Evolutionary conservation across 2,329 filamentous ascomycete species (phyloP).

Genomic region (Cordyceps pruinosa): DNA sequence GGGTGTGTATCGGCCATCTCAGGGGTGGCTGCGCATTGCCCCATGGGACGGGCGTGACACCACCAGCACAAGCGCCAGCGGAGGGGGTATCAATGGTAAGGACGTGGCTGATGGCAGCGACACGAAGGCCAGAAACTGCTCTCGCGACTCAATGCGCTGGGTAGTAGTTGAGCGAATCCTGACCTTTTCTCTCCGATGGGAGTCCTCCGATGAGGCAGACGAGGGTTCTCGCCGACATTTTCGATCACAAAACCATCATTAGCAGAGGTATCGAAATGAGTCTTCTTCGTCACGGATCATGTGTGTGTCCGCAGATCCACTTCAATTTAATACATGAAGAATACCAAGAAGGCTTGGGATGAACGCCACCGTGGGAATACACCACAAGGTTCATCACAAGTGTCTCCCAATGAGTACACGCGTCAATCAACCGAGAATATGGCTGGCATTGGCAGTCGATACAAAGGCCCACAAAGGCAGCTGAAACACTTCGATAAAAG

Average conservation of each 20-base stretch:
- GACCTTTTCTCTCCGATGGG: constrained; percentile 31
- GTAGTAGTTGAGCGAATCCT: constrained; percentile 31
- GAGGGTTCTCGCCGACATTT: constrained; percentile 6
- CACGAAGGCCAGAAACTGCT: neutral
- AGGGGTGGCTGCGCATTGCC: constrained; percentile 26
- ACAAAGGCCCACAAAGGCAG: neutral
- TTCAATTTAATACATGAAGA: neutral
- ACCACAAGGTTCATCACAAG: neutral
- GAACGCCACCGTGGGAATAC: neutral
- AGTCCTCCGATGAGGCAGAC: constrained; percentile 15
- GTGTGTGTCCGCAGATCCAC: neutral
- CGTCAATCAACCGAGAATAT: neutral
- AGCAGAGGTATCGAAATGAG: neutral
- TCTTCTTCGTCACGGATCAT: neutral
- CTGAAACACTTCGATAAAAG: neutral
- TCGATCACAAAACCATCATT: neutral
- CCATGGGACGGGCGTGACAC: constrained; percentile 20
- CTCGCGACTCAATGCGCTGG: constrained; percentile 28
- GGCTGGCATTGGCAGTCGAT: neutral
- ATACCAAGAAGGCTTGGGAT: neutral
- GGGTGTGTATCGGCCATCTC: constrained; percentile 24
- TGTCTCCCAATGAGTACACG: too few species aligned
- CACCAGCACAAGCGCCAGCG: neutral
- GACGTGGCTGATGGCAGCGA: neutral
- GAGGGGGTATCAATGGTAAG: neutral